Base-by-base conservation (phyloP, 1,139 yeast genomes). In the Diutina rugosa region DNA sequence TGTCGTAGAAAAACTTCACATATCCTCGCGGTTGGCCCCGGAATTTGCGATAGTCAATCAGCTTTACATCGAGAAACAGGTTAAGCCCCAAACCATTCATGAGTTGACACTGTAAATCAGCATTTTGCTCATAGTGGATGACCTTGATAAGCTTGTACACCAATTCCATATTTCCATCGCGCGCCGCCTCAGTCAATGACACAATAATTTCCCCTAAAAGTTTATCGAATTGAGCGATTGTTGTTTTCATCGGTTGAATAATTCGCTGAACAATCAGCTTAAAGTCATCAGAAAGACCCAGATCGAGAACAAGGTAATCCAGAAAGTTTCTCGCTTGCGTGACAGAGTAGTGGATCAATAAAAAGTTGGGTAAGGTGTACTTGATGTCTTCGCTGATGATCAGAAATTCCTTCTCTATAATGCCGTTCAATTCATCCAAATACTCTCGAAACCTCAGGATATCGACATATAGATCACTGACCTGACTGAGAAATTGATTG, bases 101-200 rank as follows among this genome's bases (percentile, higher is more conserved):
- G n/a, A 86, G 72, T 9, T 72, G 66, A 41, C 84, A 74, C 62
- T 84, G 84, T 59, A 84, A 68, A 64, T 93, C 99, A 63, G 87
- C 90, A 48, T 79, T 75, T 61, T 87, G 87, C 67, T 95, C 99
- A 61, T 74, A 78, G 60, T 90, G 95, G 51, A 95, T 76, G 35
- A 95, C 80, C 61, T 88, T 86, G 47, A 90, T 82, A 55, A 88
- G 68, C 57, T 93, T 81, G 53, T 83, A 85, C 1, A 89, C 84
- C 60, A 90, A 72, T 35, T 86, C 81, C 41, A 72, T 69, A 65
- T 91, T 89, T 0, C 83, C 85, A 35, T 80, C 82, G 60, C 87
- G 82, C 2, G 86, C 76, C 7, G 85, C 77, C 65, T 89, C 96
- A 3, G 91, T 82, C 52, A 87, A 63, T 57, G 81, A 82, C 48